Percentiles rank a stretch among this genome's conserved stretches.
Conservation (phyloP, 305 asterid species). For the Ajuga reptans region DNA sequence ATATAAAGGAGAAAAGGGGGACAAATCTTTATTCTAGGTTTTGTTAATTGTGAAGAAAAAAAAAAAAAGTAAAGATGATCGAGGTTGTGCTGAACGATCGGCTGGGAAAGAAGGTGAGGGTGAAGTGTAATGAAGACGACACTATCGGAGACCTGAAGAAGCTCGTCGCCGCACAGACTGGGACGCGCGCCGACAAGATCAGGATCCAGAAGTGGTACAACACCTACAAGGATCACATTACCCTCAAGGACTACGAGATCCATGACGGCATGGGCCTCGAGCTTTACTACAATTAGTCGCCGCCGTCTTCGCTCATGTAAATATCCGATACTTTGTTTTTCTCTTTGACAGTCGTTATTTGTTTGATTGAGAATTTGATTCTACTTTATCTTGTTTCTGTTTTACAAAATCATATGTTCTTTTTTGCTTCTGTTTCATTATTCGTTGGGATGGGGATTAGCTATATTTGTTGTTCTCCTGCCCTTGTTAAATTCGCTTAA, state of each 20-base stretch:
- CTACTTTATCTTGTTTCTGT: background rate
- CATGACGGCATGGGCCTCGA: constrained; percentile 69
- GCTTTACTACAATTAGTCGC: constrained; percentile 53
- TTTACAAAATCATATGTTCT: background rate
- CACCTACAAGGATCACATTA: constrained; percentile 83
- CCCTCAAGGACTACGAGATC: constrained; percentile 85
- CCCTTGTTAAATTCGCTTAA: too few species aligned
- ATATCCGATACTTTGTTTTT: background rate
- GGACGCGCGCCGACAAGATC: constrained; percentile 77
- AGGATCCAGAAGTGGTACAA: constrained; percentile 88
- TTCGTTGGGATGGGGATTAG: too few species aligned
- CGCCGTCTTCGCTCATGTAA: background rate
- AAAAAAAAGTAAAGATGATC: constrained; percentile 54
- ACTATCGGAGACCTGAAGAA: constrained; percentile 87
- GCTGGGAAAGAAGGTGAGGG: constrained; percentile 88
- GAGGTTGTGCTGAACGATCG: constrained; percentile 93
- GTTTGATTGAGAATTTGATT: background rate
- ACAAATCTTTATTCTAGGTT: background rate
- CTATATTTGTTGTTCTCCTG: too few species aligned
- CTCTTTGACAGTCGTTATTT: background rate
- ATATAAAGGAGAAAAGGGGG: background rate
- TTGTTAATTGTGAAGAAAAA: too few species aligned
- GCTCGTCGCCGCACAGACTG: constrained; percentile 88
- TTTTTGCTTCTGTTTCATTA: too few species aligned
- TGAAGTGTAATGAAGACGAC: constrained; percentile 89